These are phyloP conservation scores for Metschnikowia amazonensis DNA, from an alignment of 805 yeast genomes.

Conservation along the genomic window DNA sequence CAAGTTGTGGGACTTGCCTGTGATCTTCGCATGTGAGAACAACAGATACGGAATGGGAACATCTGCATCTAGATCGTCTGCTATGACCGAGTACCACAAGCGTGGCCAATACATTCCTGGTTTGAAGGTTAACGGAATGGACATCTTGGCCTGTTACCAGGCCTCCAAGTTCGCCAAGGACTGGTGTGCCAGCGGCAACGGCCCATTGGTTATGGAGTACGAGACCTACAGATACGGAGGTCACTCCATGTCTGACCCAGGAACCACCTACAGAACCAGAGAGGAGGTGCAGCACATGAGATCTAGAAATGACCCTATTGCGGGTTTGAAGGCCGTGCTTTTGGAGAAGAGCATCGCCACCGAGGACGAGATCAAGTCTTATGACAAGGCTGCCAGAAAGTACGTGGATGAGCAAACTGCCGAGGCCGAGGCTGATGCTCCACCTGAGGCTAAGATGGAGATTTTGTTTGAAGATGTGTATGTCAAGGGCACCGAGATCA, in stretches of 20 bases:
- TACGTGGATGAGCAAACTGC: slow-evolving; percentile 93
- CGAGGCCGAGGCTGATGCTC: slow-evolving; percentile 88
- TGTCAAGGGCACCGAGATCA: slow-evolving; percentile 89
- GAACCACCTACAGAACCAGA: slow-evolving; percentile 99
- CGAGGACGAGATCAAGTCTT: slow-evolving; percentile 90
- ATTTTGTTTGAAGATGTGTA: slow-evolving; percentile 95
- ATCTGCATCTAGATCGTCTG: slow-evolving; percentile 93
- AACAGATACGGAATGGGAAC: slow-evolving; percentile 99
- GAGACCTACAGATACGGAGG: slow-evolving; percentile 99
- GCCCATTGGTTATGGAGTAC: slow-evolving; percentile 93
- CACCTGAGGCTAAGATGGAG: slow-evolving; percentile 94
- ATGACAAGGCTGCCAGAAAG: slow-evolving; percentile 95
- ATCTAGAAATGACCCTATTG: slow-evolving; percentile 96
- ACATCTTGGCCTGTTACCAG: slow-evolving; percentile 88
- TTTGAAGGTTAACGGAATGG: slow-evolving; percentile 98
- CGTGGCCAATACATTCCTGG: slow-evolving; percentile 99
- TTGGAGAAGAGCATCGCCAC: slow-evolving; percentile 81
- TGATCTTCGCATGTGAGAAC: slow-evolving; percentile 94
- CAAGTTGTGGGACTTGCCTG: slow-evolving; percentile 95
- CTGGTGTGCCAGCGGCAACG: slow-evolving; percentile 90
- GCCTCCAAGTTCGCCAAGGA: slow-evolving; percentile 97
- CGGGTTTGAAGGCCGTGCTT: slow-evolving; percentile 86
- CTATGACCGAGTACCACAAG: slow-evolving; percentile 93
- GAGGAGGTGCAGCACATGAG: slow-evolving; percentile 99
- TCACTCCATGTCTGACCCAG: slow-evolving; percentile 99